A percentile compares a stretch with the other conserved stretches of the same genome.
Evolutionary conservation across 2,329 filamentous ascomycete genomes (phyloP).

Genomic region (Cyanodermella asteris): DNA sequence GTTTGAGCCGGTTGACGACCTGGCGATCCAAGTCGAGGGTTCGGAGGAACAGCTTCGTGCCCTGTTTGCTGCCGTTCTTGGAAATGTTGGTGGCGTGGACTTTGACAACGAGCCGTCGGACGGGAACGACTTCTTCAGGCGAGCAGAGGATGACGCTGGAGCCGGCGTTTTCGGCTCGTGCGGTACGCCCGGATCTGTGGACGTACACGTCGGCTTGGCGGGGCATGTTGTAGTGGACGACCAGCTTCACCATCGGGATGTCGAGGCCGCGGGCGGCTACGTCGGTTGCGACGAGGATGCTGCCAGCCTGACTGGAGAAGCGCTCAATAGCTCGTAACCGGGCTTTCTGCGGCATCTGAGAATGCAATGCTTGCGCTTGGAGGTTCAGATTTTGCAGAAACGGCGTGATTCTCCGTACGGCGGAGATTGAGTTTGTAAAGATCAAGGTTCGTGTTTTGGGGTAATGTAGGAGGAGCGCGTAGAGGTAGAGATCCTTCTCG

Average conservation of each 20-base stretch:
- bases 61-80: conserved; percentile 17
- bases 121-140: conserved; percentile 74
- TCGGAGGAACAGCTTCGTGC: conserved; percentile 50
- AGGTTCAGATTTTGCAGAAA: conserved; percentile 66
- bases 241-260: conserved; percentile 70
- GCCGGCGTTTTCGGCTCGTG: conserved; percentile 56
- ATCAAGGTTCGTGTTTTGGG: conserved; percentile 62
- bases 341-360: conserved; percentile 88
- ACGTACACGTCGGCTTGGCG: conserved; percentile 84
- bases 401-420: conserved; percentile 66
- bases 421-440: conserved; percentile 89
- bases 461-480: conserved; percentile 65
- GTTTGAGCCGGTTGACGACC: conserved; percentile 53
- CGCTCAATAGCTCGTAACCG: conserved; percentile 80
- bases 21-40: conserved; percentile 68
- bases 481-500: conserved; percentile 94
- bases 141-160: conserved; percentile 73
- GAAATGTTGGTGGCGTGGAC: conserved; percentile 48
- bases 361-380: conserved; percentile 60
- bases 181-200: conserved; percentile 83
- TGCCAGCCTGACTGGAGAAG: conserved; percentile 44
- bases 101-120: conserved; percentile 64
- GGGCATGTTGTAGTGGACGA: conserved; percentile 89
- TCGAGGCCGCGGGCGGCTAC: conserved; percentile 86
- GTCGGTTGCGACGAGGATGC: conserved; percentile 76